Evolutionary conservation across 73 alveolate species (phyloP), one percentile per base, ranked within the genome.

Genomic region (Blepharisma stoltei): DNA sequence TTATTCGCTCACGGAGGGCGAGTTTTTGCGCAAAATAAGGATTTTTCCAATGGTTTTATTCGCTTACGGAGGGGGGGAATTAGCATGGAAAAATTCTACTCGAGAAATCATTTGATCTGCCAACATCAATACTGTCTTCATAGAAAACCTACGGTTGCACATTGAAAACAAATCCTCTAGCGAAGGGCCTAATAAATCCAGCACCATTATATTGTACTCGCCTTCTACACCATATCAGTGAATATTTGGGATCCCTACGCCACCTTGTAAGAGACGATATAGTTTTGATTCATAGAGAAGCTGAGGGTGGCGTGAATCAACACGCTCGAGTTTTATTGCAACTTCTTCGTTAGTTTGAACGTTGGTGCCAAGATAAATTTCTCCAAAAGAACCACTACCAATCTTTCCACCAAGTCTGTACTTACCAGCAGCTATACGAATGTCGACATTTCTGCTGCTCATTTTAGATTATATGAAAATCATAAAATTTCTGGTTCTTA

Each of bases 371-470:
- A 87, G 77, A 81, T 80, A 92, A 14, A 94, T 91, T 69, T 91
- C 97, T 20, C 98, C 98, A 73, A 91, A 94, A 37, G 97, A 94
- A 27, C 98, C 98, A 73, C 88, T 79, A 20, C 98, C 98, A 50
- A 94, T 80, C 76, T 90, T 90, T 55, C 86, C 85, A 23, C 50
- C 66, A 6, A 81, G 78, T 86, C 90, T 67, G 67, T 81, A 92
- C 55, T 88, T 81, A 27, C 98, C 96, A 45, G 95, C 92, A 20
- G 88, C 96, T 81, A 32, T 32, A 32, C 41, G 41, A 32, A 32
- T 32, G 41, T 32, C 41, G 41, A 32, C 41, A 32, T 32, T 32
- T 32, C 41, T 32, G 41, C 41, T 32, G 41, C 41, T 32, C 41
- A 32, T 32, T 32, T 32, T 32, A 32, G 41, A 32, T 32, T 32